Conservation (phyloP, 805 yeast species). For the Barnettozyma californica region DNA sequence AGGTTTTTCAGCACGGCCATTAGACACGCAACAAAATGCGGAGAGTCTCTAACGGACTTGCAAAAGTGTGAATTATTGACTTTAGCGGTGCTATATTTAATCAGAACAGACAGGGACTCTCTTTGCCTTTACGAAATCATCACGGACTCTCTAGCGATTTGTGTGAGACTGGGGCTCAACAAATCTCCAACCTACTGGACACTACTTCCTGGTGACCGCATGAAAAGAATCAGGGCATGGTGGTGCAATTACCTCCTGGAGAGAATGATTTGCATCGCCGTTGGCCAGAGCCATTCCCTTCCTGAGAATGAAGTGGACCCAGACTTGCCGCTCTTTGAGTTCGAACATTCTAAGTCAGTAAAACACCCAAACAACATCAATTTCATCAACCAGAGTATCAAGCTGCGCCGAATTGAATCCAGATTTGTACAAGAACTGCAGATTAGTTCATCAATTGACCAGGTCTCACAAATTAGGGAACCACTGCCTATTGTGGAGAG, state of each 20-base stretch:
- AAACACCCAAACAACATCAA: slow-evolving; percentile 18
- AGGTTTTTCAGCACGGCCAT: slow-evolving; percentile 56
- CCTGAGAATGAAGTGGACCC: slow-evolving; percentile 44
- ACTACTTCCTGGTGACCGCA: slow-evolving; percentile 24
- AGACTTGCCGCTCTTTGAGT: slow-evolving; percentile 46
- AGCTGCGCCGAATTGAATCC: slow-evolving; percentile 54
- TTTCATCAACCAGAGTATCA: slow-evolving; percentile 53
- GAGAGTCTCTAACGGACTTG: slow-evolving; percentile 31
- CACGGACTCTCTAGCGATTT: slow-evolving; percentile 45
- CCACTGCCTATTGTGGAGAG: slow-evolving; percentile 48
- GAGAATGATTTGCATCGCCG: slow-evolving; percentile 55
- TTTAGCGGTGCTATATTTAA: slow-evolving; percentile 47
- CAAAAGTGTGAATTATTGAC: slow-evolving; percentile 50
- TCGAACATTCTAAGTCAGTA: slow-evolving; percentile 33
- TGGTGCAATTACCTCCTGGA: slow-evolving; percentile 64
- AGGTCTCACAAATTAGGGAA: slow-evolving; percentile 16
- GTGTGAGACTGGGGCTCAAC: slow-evolving; percentile 34
- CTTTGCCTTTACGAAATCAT: slow-evolving; percentile 48
- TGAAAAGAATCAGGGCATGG: slow-evolving; percentile 47
- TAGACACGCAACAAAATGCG: slow-evolving; percentile 46
- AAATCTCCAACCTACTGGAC: slow-evolving; percentile 31
- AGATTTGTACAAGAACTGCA: slow-evolving; percentile 46
- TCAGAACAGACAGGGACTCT: slow-evolving; percentile 58
- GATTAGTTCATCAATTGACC: slow-evolving; percentile 30
- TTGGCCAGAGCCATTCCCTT: slow-evolving; percentile 53